Conservation (phyloP, 2,329 filamentous ascomycete species). For the Bipolaris gigantea region DNA sequence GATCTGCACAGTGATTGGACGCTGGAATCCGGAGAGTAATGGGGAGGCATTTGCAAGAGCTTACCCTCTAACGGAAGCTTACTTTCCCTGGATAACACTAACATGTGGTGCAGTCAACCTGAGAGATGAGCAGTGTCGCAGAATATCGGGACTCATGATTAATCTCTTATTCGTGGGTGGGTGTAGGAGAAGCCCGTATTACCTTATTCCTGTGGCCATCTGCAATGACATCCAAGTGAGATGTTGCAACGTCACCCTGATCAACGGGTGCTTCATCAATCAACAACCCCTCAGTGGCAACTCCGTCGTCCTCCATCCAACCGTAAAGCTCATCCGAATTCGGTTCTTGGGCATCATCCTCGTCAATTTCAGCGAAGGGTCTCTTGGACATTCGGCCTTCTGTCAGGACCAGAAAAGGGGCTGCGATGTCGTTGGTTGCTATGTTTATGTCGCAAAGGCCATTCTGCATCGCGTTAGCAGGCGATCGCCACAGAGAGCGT, state of each 20-base stretch:
- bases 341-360: conserved; percentile 64
- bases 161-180: conserved; percentile 18
- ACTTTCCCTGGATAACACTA: conserved; percentile 24
- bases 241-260: conserved; percentile 18
- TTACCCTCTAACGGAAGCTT: conserved; percentile 18
- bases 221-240: conserved; percentile 22
- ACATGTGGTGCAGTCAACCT: conserved; percentile 10
- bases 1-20: conserved; percentile 18
- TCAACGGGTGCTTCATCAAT: conserved; percentile 34
- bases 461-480: conserved; percentile 31
- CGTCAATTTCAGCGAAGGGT: conserved; percentile 57
- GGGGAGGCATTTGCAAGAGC: conserved; percentile 15
- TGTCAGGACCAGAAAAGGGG: conserved; percentile 24
- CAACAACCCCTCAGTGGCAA: conserved; percentile 46
- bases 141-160: background rate
- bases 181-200: conserved; percentile 27
- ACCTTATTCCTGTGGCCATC: conserved; percentile 31
- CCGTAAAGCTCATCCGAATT: conserved; percentile 69
- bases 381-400: conserved; percentile 58
- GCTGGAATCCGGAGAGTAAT: conserved; percentile 9
- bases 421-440: conserved; percentile 35
- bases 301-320: conserved; percentile 67
- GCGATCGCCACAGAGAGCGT: conserved; percentile 17
- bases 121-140: background rate
- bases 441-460: conserved; percentile 40